Percentiles rank a stretch among this genome's conserved stretches.
phyloP scores from a whole-genome alignment of 2,329 filamentous ascomycete species.

The Phyllosticta citriasiana region DNA sequence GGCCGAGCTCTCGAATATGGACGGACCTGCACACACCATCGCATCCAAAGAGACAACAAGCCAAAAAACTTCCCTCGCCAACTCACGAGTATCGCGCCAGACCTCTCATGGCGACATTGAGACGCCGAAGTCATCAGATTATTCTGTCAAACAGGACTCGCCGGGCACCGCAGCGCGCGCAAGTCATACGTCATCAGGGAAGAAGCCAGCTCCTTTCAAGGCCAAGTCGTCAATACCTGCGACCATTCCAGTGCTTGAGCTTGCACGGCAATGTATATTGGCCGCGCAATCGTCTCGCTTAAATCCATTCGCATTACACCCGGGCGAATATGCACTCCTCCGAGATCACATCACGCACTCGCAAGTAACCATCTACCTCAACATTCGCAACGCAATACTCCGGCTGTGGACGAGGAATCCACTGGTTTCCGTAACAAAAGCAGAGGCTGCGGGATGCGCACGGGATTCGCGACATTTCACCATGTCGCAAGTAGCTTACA shows the following conservation, averaged over 20 bases:
- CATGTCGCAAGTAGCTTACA: constrained; percentile 75
- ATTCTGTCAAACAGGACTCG: constrained; percentile 8
- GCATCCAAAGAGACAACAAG: background rate
- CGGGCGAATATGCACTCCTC: constrained; percentile 71
- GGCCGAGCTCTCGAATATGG: background rate
- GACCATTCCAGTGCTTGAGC: constrained; percentile 61
- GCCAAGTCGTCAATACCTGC: constrained; percentile 78
- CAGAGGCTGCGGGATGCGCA: constrained; percentile 85
- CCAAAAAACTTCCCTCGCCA: background rate
- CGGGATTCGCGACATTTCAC: constrained; percentile 83
- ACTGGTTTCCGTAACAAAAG: constrained; percentile 65
- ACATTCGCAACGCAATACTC: constrained; percentile 89
- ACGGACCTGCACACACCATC: background rate
- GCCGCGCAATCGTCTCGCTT: constrained; percentile 84
- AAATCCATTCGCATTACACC: constrained; percentile 80
- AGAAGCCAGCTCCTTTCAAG: constrained; percentile 7
- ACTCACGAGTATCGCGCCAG: background rate
- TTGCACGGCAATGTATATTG: constrained; percentile 82
- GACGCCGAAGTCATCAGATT: constrained; percentile 2
- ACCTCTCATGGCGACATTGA: background rate
- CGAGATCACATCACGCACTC: constrained; percentile 72
- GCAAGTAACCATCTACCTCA: constrained; percentile 91
- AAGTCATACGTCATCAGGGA: constrained; percentile 40
- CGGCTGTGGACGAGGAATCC: constrained; percentile 84
- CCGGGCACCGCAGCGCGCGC: constrained; percentile 6